Evolutionary conservation across 1,284 basidiomycete genomes (phyloP), one percentile per base, ranked within the genome.

Genomic region (Microbotryomycetes sp.): DNA sequence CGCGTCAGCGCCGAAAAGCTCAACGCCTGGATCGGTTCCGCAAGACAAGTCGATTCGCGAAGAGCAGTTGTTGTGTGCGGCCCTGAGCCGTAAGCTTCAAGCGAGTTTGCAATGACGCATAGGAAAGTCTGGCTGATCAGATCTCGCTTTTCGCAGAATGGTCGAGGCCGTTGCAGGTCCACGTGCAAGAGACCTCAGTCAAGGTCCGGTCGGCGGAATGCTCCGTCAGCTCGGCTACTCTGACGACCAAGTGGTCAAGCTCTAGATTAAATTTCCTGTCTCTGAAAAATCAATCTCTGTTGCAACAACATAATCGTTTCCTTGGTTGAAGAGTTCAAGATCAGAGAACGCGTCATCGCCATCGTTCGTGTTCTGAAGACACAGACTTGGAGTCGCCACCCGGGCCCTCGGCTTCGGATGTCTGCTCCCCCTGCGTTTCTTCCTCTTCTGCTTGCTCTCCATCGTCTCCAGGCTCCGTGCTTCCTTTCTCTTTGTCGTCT

Each of bases 151-250:
- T n/a, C 41, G 28, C 61, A 89, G 88, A 35, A 88, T 90, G 88
- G 78, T 89, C 49, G 76, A 75, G 54, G 80, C 84, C 15, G 81
- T 90, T 47, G 85, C 87, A 54, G 88, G 88, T 4, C 86, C 87
- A 9, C 84, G 83, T 64, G 87, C 85, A 31, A 81, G 83, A 45
- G 86, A 88, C 72, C 80, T 83, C 68, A 86, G 86, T 21, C 87
- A 89, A 73, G 88, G 88, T 3, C 73, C 76, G 7, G 79, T 88
- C 4, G 83, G 82, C 18, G 88, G 88, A 5, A 76, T 83, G n/a
- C 74, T 90, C 50, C 80, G 79, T 23, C 80, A 82, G 66, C 70
- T 89, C 68, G 87, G 87, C 5, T 83, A 81, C 69, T 77, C 77
- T 30, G 77, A 81, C 23, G 76, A 77, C 15, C 81, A 89, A 70